Evolutionary conservation across 2,329 filamentous ascomycete species (phyloP), one percentile per base, ranked within the genome.

Genomic region (Nothomitra cinnamomea): DNA sequence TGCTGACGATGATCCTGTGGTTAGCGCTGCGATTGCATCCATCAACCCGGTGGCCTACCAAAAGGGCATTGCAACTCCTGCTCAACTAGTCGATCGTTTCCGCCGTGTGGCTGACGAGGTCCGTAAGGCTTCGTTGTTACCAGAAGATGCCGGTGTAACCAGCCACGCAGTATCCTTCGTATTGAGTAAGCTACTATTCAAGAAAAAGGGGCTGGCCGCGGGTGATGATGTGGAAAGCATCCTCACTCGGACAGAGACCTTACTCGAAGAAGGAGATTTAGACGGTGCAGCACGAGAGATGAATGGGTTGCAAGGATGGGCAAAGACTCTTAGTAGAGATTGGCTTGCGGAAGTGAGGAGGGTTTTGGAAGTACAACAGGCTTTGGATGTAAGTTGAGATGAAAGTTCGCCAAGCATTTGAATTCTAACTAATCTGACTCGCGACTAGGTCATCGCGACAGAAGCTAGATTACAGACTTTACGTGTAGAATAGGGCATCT

Each of bases 31-130:
- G 56, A 94, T 98, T 62, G 85, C 86, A n/a, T 94, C 88, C 28
- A 94, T 98, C 69, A 94, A 94, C 72, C 92, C 92, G 2, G 73
- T 78, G 10, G 87, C 92, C 19, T 98, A 98, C 72, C 92, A 96
- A 70, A 83, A 83, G 54, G 92, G 92, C 56, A 82, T 98, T 55
- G 81, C 88, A 22, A 87, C 85, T 13, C 74, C 85, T 0, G 76
- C 88, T 21, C 86, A 94, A 67, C 79, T 98, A 35, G 85, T 96
- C 60, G 92, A 98, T 69, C 83, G 92, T 58, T 98, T 98, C 82
- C 83, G 92, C 43, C 85, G 88, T 51, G 92, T 98, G 15, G 87
- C 92, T 1, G 72, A 74, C 54, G 92, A 98, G 71, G 92, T 98
- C 41, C 81, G 92, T 66, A 98, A 98, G 74, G 92, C 92, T 19